Conservation (phyloP, 345 rosid species). For the Acer saccharum region DNA sequence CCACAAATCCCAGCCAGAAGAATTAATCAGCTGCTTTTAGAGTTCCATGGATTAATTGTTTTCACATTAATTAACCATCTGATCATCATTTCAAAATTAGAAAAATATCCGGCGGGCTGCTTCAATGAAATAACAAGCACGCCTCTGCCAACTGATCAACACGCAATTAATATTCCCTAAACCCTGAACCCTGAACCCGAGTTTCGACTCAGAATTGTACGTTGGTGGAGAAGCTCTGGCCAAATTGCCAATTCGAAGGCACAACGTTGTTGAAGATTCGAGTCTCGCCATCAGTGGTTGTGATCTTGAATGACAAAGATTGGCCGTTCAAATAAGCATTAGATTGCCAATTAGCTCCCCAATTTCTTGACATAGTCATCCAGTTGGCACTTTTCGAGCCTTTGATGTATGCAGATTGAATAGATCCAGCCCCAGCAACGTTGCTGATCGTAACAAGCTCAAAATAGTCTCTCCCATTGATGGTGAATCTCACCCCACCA, state of each 20-base stretch:
- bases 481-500: slow-evolving; percentile 86
- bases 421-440: slow-evolving; percentile 78
- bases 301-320: slow-evolving; percentile 72
- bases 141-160: slow-evolving; percentile 36
- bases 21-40: not conserved
- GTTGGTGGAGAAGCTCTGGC: slow-evolving; percentile 54
- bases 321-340: slow-evolving; percentile 81
- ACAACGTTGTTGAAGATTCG: slow-evolving; percentile 45
- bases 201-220: slow-evolving; percentile 41
- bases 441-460: slow-evolving; percentile 78
- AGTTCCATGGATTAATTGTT: slow-evolving; percentile 21
- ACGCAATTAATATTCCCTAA: not conserved
- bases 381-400: slow-evolving; percentile 70
- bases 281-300: slow-evolving; percentile 67
- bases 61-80: not conserved
- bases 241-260: slow-evolving; percentile 75
- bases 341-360: slow-evolving; percentile 99
- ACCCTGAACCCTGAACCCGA: slow-evolving; percentile 13
- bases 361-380: slow-evolving; percentile 85
- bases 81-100: not conserved
- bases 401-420: slow-evolving; percentile 62
- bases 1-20: not conserved
- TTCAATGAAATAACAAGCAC: slow-evolving; percentile 31
- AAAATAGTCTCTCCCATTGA: slow-evolving; percentile 84
- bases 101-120: slow-evolving; percentile 46